Base-by-base conservation (phyloP, 495 filamentous ascomycete species). In the Elasticomyces elasticus region DNA sequence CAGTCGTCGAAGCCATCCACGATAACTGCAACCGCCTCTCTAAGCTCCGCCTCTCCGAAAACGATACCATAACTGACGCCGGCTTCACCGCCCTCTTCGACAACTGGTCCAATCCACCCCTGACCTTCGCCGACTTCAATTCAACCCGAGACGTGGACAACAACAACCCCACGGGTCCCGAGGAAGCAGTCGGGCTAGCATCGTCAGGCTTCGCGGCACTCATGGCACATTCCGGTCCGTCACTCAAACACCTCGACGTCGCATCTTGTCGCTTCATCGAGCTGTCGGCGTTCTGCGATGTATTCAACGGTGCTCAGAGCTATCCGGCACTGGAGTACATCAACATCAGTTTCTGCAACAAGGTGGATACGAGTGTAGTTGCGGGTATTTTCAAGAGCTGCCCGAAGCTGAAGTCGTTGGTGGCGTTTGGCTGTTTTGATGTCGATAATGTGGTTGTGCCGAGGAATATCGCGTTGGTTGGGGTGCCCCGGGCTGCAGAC, bases 371-470 rank as follows among this genome's bases (percentile, higher is more conserved):
- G 58, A 79, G 79, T 22, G 72, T 94, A 17, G 76, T 88, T 0
- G 79, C 80, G 1, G 76, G 73, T 17, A 87, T 94, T 46, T 87
- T 94, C 67, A 71, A 74, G 41, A 75, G 76, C 63, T 95, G 87
- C 59, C 88, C 87, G 4, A 74, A 74, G 3, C 58, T 96, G 30
- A 78, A 79, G 64, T 80, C 80, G 62, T 60, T 94, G 43, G 81
- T 85, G 37, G 85, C 87, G 5, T 95, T 94, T 69, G 87, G 85
- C 22, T 91, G 87, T 69, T 89, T 89, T 72, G 82, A 84, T 20
- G 79, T 94, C 28, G 72, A 68, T 58, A 81, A 88, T 49, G 76
- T 87, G 15, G 69, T 71, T 26, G 82, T 92, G 35, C 87, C 87
- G 0, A 73, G 67, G 44, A 85, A 83, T 22, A 83, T 86, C 58